Conservation (phyloP, 2,329 filamentous ascomycete genomes). For the Fusarium succisae region DNA sequence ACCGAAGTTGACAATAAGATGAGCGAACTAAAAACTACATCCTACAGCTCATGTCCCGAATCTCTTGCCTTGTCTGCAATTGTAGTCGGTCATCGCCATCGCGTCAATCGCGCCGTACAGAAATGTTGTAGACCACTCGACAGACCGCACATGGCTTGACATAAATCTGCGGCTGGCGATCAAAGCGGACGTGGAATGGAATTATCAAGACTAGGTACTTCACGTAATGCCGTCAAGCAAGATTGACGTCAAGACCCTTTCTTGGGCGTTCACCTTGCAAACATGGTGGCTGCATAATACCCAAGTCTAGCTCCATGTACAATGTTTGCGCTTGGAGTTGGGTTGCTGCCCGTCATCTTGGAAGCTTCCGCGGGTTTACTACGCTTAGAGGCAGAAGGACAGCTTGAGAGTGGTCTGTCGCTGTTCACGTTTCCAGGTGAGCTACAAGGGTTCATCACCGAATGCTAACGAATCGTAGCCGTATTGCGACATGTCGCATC, state of each 20-base stretch:
- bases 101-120: not conserved
- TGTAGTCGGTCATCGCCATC: not conserved
- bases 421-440: not conserved
- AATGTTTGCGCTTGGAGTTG: not conserved
- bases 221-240: not conserved
- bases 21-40: too few species aligned
- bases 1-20: not conserved
- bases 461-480: not conserved
- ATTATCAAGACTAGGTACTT: not conserved
- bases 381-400: not conserved
- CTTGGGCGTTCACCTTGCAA: not conserved
- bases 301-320: not conserved
- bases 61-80: not conserved
- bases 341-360: not conserved
- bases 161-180: accelerated
- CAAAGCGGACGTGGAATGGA: accelerated
- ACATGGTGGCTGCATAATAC: not conserved
- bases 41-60: accelerated
- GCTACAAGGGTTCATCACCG: too few species aligned
- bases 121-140: too few species aligned
- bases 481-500: not conserved
- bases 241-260: too few species aligned
- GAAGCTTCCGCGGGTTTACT: not conserved
- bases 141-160: too few species aligned
- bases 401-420: not conserved